Evolutionary conservation across 495 filamentous ascomycete genomes (phyloP).

Genomic region (Aspergillus diversus): DNA sequence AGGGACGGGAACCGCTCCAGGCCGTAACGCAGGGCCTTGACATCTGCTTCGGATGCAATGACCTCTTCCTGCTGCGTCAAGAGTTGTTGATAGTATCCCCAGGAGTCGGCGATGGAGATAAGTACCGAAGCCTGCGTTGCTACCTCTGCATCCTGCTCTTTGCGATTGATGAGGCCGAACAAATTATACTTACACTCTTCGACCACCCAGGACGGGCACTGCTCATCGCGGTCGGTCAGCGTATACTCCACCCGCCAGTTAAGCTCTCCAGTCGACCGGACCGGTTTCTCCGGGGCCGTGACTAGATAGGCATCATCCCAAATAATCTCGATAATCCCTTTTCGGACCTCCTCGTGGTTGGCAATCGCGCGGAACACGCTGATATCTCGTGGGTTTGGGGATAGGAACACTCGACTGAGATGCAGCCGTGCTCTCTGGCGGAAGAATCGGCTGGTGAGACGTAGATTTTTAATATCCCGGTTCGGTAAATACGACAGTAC

Average conservation of each 20-base stretch:
- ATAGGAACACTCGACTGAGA: constrained; percentile 31
- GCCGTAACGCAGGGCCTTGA: constrained; percentile 29
- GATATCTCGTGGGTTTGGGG: constrained; percentile 29
- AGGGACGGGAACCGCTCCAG: constrained; percentile 31
- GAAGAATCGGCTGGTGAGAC: constrained; percentile 25
- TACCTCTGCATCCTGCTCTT: neutral
- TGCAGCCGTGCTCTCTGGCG: constrained; percentile 20
- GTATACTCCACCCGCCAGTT: neutral
- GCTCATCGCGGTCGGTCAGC: constrained; percentile 18
- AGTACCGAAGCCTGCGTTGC: constrained; percentile 19
- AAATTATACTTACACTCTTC: constrained; percentile 25
- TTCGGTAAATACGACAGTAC: constrained; percentile 21
- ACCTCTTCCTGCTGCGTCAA: constrained; percentile 26
- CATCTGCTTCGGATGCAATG: constrained; percentile 23
- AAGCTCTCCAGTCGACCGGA: neutral
- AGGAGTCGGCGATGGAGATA: constrained; percentile 22
- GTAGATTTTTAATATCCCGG: constrained; percentile 31
- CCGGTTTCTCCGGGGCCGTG: neutral
- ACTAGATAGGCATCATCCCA: constrained; percentile 34
- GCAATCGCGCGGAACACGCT: constrained; percentile 33
- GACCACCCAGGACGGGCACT: constrained; percentile 28
- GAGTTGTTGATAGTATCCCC: constrained; percentile 28
- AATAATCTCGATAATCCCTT: constrained; percentile 30
- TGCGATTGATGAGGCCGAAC: neutral
- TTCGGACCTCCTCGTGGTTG: constrained; percentile 26